Evolutionary conservation across 805 yeast genomes (phyloP), one percentile per base, ranked within the genome.

Genomic region (Cyberlindnera euphorbiiphila): DNA sequence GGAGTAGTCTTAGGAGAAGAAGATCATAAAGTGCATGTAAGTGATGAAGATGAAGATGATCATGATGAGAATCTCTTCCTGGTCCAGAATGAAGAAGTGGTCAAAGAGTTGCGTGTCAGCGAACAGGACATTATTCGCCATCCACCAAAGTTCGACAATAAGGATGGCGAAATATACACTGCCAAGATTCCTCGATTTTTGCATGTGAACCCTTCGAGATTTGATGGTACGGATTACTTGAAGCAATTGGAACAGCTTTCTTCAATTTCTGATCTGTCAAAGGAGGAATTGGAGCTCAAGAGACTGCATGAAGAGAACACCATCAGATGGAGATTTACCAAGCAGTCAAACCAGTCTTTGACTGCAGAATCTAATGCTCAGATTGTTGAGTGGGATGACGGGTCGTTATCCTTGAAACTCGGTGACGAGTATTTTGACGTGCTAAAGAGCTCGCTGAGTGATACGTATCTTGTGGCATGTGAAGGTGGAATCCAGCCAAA

Each of bases 321-420:
- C 0, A 69, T 93, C 23, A 76, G 98, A 56, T 93, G 98, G 98
- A 77, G 95, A 62, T 91, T 89, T 60, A 82, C 87, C 12, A 76
- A 82, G 41, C 80, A 78, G 43, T 37, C 47, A 9, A 75, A 74
- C n/a, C 59, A 63, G 14, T 37, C 51, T 0, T 77, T 89, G 47
- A 74, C 76, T 53, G 85, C 85, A 51, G 95, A 88, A 58, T 82
- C 95, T 9, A 93, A 93, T 56, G 81, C 96, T 5, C 86, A 89
- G 55, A 78, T 91, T 39, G 74, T 93, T 24, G 84, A 86, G 59
- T 93, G 98, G 98, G 82, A 84, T 39, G 98, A 93, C 61, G 98
- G 98, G 1, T 70, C 86, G 4, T 64, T 78, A 45, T 88, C 97
- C 2, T 66, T 93, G 49, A 89, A 86, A 54, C 65, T 93, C 25